These are phyloP conservation scores for Mycena indigotica DNA, from an alignment of 768 basidiomycete species.

Conservation along the genomic window DNA sequence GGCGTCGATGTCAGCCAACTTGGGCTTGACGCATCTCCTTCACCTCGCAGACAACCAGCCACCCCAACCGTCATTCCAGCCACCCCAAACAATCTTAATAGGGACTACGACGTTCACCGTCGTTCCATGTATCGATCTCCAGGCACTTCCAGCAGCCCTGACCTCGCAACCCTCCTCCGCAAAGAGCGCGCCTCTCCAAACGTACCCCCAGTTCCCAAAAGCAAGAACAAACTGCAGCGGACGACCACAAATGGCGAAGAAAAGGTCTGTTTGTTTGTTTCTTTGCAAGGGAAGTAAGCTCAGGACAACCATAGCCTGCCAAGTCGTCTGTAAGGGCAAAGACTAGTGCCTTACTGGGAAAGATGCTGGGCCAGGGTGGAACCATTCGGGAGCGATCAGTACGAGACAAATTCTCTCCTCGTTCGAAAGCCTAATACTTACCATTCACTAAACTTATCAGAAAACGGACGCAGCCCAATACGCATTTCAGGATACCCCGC, in stretches of 20 bases:
- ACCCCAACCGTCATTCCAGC: constrained; percentile 69
- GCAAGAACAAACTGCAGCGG: constrained; percentile 32
- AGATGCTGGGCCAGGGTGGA: constrained; percentile 66
- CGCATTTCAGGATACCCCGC: constrained; percentile 35
- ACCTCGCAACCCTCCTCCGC: constrained; percentile 82
- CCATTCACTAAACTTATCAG: constrained; percentile 39
- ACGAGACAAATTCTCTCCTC: constrained; percentile 27
- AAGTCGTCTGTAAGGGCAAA: constrained; percentile 75
- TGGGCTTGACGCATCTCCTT: constrained; percentile 55
- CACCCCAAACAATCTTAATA: constrained; percentile 72
- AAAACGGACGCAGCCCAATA: constrained; percentile 48
- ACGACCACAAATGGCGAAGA: constrained; percentile 18
- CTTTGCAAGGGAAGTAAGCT: background rate
- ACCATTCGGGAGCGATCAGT: constrained; percentile 72
- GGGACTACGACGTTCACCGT: constrained; percentile 71
- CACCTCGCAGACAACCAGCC: constrained; percentile 46
- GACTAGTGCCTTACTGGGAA: constrained; percentile 80
- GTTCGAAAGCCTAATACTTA: constrained; percentile 16
- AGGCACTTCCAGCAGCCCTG: constrained; percentile 90
- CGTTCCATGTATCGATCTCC: constrained; percentile 86
- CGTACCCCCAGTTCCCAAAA: constrained; percentile 36
- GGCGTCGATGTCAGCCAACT: constrained; percentile 69
- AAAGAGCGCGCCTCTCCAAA: constrained; percentile 57
- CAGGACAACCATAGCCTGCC: constrained; percentile 39
- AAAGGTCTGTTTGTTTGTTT: constrained; percentile 13